Base-by-base conservation (phyloP, 441 rosid genomes). In the Pelargonium fulgidum region DNA sequence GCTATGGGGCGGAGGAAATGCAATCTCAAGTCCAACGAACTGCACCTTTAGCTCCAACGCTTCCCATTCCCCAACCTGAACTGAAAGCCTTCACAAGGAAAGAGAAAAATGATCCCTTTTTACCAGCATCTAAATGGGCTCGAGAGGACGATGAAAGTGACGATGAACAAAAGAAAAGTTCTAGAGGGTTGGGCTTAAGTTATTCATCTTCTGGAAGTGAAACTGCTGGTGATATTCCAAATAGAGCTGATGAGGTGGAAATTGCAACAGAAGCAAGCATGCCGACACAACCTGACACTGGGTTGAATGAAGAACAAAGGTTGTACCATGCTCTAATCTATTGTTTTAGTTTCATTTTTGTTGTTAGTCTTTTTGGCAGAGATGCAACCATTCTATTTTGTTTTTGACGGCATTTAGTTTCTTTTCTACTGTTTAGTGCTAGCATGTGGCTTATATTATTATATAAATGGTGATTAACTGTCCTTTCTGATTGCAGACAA, bases 51-150 rank as follows among this genome's bases (percentile, higher is more conserved):
- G 72, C 77, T 64, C 63, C 87, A 45, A 75, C 79, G 44, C 69
- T 90, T 54, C 79, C 84, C n/a, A 82, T 82, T 76, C 90, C 89
- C 26, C 93, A 83, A 64, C 86, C 92, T 63, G 96, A 91, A 72
- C 74, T 83, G 70, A 88, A 82, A 77, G 80, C 86, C 66, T 88
- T 89, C 70, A 50, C 78, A 4, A 87, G 76, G 75, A 93, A 82
- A 75, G 98, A 92, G 80, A 90, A 85, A 80, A 83, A 9, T 56
- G 98, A 91, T 68, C 91, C 89, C 68, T 79, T 88, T 70, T 82
- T 93, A 82, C 90, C 96, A 42, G 85, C 93, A 68, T 93, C 99
- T 70, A 96, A 89, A 81, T 96, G 99, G 99, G 94, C 92, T 69
- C 81, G 88, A 72, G 98, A 93, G 77, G 96, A 92, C 81, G 96